These are phyloP conservation scores for Ustilago curta DNA, from an alignment of 1,284 basidiomycete genomes.

Conservation along the genomic window DNA sequence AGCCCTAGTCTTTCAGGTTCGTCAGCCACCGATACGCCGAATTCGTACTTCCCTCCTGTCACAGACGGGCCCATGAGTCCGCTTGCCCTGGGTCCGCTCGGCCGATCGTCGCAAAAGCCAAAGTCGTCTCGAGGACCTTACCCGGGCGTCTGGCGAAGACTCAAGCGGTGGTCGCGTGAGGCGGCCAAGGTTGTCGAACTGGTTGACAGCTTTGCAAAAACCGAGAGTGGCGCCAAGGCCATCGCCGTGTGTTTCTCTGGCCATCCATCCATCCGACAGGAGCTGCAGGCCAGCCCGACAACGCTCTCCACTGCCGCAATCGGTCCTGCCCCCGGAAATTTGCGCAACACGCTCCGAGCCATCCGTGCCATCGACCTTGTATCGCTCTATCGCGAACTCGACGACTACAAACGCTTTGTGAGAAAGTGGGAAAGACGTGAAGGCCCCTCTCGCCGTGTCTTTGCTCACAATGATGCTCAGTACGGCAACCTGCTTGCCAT, in stretches of 20 bases:
- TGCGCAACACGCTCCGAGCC: slow-evolving; percentile 52
- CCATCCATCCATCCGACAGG: slow-evolving; percentile 39
- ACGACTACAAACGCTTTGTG: slow-evolving; percentile 61
- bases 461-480: slow-evolving; percentile 67
- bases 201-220: slow-evolving; percentile 56
- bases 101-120: slow-evolving; percentile 10
- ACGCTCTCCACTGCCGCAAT: slow-evolving; percentile 37
- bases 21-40: slow-evolving; percentile 37
- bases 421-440: slow-evolving; percentile 59
- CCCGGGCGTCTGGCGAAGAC: slow-evolving; percentile 66
- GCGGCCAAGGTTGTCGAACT: slow-evolving; percentile 65
- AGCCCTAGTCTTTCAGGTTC: slow-evolving; percentile 37
- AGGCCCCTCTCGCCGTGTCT: slow-evolving; percentile 62
- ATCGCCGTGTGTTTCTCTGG: slow-evolving; percentile 49
- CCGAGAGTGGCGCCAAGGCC: slow-evolving; percentile 57
- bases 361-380: slow-evolving; percentile 62
- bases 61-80: slow-evolving; percentile 43
- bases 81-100: slow-evolving; percentile 42
- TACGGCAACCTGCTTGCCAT: slow-evolving; percentile 64
- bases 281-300: slow-evolving; percentile 23
- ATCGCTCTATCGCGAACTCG: slow-evolving; percentile 53
- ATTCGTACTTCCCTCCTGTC: slow-evolving; percentile 45
- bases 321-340: slow-evolving; percentile 42
- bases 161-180: slow-evolving; percentile 67
- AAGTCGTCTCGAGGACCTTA: slow-evolving; percentile 54